phyloP scores from a whole-genome alignment of 2,329 filamentous ascomycete genomes.

The Septoria petroselini region DNA sequence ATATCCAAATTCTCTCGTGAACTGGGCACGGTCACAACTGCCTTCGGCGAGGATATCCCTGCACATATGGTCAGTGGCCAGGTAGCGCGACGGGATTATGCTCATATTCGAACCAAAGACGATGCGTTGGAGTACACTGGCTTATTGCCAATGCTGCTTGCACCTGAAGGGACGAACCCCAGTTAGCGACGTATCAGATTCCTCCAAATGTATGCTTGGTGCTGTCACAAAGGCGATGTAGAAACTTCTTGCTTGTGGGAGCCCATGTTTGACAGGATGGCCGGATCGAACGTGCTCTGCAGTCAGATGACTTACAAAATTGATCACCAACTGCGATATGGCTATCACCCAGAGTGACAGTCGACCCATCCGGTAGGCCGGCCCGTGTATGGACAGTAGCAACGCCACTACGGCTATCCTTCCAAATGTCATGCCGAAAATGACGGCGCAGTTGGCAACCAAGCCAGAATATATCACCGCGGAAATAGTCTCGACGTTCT shows the following conservation, averaged over 20 bases:
- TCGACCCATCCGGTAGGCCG: slow-evolving; percentile 10
- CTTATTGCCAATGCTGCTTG: no score
- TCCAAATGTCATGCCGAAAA: slow-evolving; percentile 13
- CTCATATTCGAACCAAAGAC: slow-evolving; percentile 9
- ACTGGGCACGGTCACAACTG: slow-evolving; percentile 1
- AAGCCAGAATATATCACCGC: slow-evolving; percentile 8
- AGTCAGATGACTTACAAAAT: neutral
- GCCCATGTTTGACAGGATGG: neutral
- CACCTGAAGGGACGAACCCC: no score
- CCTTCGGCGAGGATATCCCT: slow-evolving; percentile 7
- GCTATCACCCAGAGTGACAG: slow-evolving; percentile 12
- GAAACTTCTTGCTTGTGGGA: neutral
- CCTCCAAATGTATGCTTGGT: no score
- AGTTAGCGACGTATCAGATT: no score
- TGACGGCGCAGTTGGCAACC: slow-evolving; percentile 3
- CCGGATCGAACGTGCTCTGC: neutral
- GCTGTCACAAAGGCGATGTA: no score
- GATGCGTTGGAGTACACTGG: slow-evolving; percentile 13
- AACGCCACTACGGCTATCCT: slow-evolving; percentile 15
- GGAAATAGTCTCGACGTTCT: neutral
- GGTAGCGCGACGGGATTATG: no score
- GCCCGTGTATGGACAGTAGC: slow-evolving; percentile 15
- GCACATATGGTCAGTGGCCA: no score
- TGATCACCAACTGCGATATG: slow-evolving; percentile 6
- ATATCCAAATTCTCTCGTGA: slow-evolving; percentile 12